phyloP scores from a whole-genome alignment of 805 yeast genomes.

The Starmerella apis region DNA sequence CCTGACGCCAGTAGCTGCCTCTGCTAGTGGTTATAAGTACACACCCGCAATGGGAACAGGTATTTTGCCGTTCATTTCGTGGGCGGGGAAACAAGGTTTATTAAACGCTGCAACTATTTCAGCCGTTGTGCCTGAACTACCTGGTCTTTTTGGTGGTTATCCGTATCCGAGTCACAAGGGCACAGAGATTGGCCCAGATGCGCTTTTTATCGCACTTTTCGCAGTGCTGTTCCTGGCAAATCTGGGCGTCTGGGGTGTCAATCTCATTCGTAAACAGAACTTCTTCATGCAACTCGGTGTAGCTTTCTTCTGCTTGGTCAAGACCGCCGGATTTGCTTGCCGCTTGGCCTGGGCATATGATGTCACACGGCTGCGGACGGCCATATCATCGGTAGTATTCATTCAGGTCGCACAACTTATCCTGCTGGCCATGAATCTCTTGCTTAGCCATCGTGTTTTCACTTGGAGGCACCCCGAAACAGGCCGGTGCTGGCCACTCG shows the following conservation, averaged over 20 bases:
- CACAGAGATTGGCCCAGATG: conserved; percentile 50
- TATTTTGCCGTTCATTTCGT: conserved; percentile 21
- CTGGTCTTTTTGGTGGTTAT: conserved; percentile 48
- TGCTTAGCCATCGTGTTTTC: conserved; percentile 61
- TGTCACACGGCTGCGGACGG: conserved; percentile 38
- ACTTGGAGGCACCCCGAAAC: conserved; percentile 70
- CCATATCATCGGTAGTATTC: conserved; percentile 49
- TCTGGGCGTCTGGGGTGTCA: conserved; percentile 38
- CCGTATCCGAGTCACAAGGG: conserved; percentile 31
- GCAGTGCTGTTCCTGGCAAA: conserved; percentile 42
- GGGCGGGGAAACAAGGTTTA: conserved; percentile 18
- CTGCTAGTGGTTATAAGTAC: conserved; percentile 17
- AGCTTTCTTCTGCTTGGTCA: conserved; percentile 42
- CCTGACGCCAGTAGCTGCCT: conserved; percentile 22
- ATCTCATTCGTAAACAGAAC: conserved; percentile 47
- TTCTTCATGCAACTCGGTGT: conserved; percentile 48
- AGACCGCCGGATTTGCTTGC: conserved; percentile 49
- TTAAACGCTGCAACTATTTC: conserved; percentile 18
- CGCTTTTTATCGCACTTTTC: conserved; percentile 47
- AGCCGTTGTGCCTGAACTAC: conserved; percentile 28
- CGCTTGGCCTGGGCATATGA: conserved; percentile 53
- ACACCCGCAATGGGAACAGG: conserved; percentile 28
- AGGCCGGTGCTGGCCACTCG: conserved; percentile 45
- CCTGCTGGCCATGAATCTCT: conserved; percentile 48
- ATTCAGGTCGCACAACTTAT: conserved; percentile 49